phyloP scores from a whole-genome alignment of 164 flowering plant species.

The Akebia trifoliata region DNA sequence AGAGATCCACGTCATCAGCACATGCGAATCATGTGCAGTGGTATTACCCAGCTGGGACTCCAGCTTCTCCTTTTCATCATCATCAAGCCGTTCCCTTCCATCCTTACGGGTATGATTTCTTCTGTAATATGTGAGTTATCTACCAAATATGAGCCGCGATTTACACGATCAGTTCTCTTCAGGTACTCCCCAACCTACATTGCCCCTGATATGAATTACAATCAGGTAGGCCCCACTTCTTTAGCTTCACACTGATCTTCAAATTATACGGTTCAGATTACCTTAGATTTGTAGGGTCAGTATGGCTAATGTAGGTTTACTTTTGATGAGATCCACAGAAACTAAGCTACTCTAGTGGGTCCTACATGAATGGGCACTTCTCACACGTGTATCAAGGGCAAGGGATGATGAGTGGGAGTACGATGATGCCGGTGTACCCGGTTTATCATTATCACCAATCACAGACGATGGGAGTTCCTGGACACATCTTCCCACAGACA shows the following conservation, averaged over 20 bases:
- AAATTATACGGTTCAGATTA: no score
- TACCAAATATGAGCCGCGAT: neutral
- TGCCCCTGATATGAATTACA: constrained; percentile 50
- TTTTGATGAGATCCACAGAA: constrained; percentile 29
- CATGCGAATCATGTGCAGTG: constrained; percentile 59
- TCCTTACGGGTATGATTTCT: constrained; percentile 45
- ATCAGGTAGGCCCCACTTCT: constrained; percentile 40
- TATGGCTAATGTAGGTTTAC: neutral
- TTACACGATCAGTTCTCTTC: constrained; percentile 1
- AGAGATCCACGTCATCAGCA: constrained; percentile 38
- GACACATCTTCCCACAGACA: constrained; percentile 48
- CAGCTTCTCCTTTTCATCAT: constrained; percentile 42
- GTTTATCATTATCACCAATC: constrained; percentile 53
- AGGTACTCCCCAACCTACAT: constrained; percentile 67
- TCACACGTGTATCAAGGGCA: constrained; percentile 62
- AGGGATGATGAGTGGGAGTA: constrained; percentile 41
- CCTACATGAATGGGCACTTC: constrained; percentile 67
- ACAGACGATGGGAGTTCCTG: constrained; percentile 72
- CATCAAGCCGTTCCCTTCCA: constrained; percentile 60
- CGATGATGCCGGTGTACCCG: constrained; percentile 83
- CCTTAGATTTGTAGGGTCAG: no score
- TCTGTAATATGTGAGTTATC: neutral
- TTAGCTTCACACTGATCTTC: neutral
- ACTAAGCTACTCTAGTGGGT: constrained; percentile 45
- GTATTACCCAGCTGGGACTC: constrained; percentile 64